phyloP scores from a whole-genome alignment of 176 grass and related monocot genomes.

The Alopecurus myosuroides region DNA sequence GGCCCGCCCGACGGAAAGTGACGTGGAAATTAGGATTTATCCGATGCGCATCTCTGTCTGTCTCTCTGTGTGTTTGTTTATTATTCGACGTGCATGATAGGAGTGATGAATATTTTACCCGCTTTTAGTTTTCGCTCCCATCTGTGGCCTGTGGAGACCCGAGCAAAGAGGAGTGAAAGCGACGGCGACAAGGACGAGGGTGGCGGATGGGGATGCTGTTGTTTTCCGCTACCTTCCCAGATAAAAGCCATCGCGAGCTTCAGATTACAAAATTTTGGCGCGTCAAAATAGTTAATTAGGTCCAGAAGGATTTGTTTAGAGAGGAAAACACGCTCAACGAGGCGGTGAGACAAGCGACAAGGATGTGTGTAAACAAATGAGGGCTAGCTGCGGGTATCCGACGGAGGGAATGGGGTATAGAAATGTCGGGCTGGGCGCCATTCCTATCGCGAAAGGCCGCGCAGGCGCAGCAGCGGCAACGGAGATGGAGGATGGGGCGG shows the following conservation, averaged over 20 bases:
- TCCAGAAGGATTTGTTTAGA: no score
- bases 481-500: neutral
- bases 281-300: neutral
- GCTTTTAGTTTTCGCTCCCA: neutral
- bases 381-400: neutral
- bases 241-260: neutral
- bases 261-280: neutral
- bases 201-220: neutral
- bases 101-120: neutral
- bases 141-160: neutral
- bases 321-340: neutral
- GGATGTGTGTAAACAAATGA: neutral
- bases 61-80: neutral
- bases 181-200: neutral
- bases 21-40: constrained; percentile 18
- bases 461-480: neutral
- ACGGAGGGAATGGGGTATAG: neutral
- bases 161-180: neutral
- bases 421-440: neutral
- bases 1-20: neutral
- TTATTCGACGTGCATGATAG: neutral
- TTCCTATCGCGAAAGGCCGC: neutral
- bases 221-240: neutral
- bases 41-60: neutral
- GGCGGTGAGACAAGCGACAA: neutral